These are phyloP conservation scores for Linum tenue DNA, from an alignment of 345 rosid genomes.

Conservation along the genomic window DNA sequence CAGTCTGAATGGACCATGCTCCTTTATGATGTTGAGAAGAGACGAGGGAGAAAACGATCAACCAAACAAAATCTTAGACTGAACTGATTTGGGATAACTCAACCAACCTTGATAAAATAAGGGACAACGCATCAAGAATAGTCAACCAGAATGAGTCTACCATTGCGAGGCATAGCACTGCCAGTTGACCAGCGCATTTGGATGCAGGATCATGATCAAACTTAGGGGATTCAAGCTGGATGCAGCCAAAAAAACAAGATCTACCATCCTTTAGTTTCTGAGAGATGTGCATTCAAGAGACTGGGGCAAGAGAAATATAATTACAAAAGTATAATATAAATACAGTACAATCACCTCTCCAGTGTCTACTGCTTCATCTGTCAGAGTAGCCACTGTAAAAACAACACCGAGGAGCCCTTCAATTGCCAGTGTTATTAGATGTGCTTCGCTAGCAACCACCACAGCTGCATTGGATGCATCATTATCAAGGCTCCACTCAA, in stretches of 20 bases:
- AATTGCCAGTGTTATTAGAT: conserved; percentile 87
- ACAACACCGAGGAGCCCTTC: conserved; percentile 91
- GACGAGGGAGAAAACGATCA: neutral
- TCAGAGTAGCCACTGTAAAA: conserved; percentile 88
- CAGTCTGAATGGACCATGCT: too few species aligned
- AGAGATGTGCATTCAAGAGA: neutral
- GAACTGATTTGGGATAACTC: conserved; percentile 11
- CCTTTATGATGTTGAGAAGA: neutral
- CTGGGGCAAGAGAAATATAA: neutral
- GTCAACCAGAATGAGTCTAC: conserved; percentile 95
- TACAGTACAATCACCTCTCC: conserved; percentile 62
- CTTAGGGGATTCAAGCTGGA: conserved; percentile 89
- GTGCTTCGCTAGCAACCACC: conserved; percentile 99
- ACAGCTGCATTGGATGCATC: conserved; percentile 96
- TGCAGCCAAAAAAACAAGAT: conserved; percentile 19
- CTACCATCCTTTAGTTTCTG: neutral
- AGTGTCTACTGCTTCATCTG: conserved; percentile 84
- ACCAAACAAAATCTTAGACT: neutral
- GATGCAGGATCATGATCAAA: conserved; percentile 53
- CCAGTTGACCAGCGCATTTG: conserved; percentile 56
- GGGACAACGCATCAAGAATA: conserved; percentile 91
- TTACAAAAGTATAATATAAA: conserved; percentile 11
- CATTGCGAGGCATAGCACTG: conserved; percentile 76
- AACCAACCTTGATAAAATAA: conserved; percentile 76
- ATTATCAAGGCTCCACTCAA: conserved; percentile 97